phyloP scores from a whole-genome alignment of 108 stramenopile genomes.

The Cylindrotheca fusiformis region DNA sequence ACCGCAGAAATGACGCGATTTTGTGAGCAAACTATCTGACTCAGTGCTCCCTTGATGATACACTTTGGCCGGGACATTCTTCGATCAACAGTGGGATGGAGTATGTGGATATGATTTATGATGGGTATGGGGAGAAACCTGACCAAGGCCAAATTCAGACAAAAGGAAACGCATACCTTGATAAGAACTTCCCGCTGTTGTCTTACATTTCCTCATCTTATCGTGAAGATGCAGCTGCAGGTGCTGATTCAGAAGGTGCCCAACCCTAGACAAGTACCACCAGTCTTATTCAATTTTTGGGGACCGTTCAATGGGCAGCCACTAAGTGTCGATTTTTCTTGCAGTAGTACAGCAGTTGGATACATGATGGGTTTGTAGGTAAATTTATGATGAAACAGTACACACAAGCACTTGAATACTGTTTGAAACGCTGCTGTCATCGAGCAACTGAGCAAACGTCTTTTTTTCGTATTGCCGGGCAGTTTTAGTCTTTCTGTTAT shows the following conservation, averaged over 20 bases:
- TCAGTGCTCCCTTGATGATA: no score
- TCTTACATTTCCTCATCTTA: constrained; percentile 42
- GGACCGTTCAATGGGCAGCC: no score
- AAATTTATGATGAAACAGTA: not conserved
- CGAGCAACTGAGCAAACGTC: no score
- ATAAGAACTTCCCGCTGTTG: constrained; percentile 60
- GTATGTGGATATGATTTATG: constrained; percentile 64
- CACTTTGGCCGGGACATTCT: no score
- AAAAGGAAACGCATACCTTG: constrained; percentile 60
- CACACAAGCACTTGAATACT: not conserved
- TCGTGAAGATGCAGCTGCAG: not conserved
- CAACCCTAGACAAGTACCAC: not conserved
- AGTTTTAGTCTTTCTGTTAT: no score
- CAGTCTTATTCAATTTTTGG: not conserved
- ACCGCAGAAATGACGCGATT: no score
- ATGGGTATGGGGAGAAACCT: constrained; percentile 67
- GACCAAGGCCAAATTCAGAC: constrained; percentile 58
- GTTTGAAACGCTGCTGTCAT: no score
- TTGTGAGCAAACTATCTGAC: no score
- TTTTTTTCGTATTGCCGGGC: no score
- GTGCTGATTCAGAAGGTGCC: constrained; percentile 1
- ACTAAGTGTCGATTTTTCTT: no score
- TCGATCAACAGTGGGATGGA: constrained; percentile 61
- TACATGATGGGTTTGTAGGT: not conserved
- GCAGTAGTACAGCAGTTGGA: no score